These are phyloP conservation scores for Plectosphaerella plurivora DNA, from an alignment of 2,329 filamentous ascomycete species.

Conservation along the genomic window DNA sequence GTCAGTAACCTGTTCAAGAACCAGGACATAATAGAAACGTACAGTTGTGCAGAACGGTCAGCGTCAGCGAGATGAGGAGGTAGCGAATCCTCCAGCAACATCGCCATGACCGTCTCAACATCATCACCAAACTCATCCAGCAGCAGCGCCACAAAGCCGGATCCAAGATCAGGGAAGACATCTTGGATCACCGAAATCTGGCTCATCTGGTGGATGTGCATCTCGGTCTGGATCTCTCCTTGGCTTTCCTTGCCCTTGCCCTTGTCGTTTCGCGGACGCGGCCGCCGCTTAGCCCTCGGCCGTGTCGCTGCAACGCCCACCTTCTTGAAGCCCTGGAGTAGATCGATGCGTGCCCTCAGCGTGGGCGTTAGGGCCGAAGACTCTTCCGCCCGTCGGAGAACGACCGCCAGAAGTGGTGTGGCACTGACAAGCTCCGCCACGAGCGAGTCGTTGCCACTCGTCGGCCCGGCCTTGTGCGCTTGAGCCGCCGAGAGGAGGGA, in stretches of 20 bases:
- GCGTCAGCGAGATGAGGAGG: conserved; percentile 60
- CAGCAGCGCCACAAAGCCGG: conserved; percentile 73
- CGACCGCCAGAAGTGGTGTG: conserved; percentile 67
- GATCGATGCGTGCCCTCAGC: conserved; percentile 55
- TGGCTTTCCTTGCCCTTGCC: conserved; percentile 50
- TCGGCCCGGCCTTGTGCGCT: conserved; percentile 50
- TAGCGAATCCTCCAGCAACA: conserved; percentile 74
- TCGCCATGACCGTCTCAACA: conserved; percentile 73
- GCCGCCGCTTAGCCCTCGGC: conserved; percentile 48
- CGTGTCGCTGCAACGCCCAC: conserved; percentile 43
- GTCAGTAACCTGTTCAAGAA: conserved; percentile 13
- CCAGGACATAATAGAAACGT: conserved; percentile 20
- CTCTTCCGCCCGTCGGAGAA: conserved; percentile 49
- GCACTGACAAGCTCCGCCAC: conserved; percentile 76
- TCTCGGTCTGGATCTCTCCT: conserved; percentile 33
- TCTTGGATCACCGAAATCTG: conserved; percentile 90
- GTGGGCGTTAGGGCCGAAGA: conserved; percentile 47
- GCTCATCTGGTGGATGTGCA: conserved; percentile 79
- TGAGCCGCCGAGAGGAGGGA: conserved; percentile 70
- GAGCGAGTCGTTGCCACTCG: conserved; percentile 64
- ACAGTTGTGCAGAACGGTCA: conserved; percentile 63
- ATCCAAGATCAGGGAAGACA: conserved; percentile 82
- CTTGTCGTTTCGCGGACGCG: conserved; percentile 43
- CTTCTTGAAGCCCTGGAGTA: conserved; percentile 57
- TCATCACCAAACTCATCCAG: conserved; percentile 76